Base-by-base conservation (phyloP, 1,284 basidiomycete genomes). In the Ceratobasidium sp. region DNA sequence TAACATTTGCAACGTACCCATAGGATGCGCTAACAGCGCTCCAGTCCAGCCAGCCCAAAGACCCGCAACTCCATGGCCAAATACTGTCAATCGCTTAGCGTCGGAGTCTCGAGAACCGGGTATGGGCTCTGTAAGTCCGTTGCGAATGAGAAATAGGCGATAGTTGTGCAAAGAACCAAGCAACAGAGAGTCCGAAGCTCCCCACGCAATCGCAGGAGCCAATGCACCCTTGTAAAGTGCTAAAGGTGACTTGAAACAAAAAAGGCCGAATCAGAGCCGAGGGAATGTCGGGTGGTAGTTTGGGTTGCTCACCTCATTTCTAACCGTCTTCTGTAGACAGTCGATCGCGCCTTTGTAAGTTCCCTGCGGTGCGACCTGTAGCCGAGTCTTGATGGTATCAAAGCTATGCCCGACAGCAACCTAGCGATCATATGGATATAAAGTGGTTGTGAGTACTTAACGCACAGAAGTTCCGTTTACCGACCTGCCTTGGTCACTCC, bases 141-240 rank as follows among this genome's bases (percentile, higher is more conserved):
- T 78, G 82, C 58, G 41, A 16, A 87, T 81, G 58, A 92, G 83
- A 73, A 88, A 86, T 1, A 91, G 82, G 9, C 90, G 87, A 78
- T 91, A 92, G 78, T 91, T 90, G 80, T 91, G 89, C 57, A 94
- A 81, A 3, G 89, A 91, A 2, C 92, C 92, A 63, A 94, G 82
- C 7, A 94, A 83, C 9, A 93, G 82, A 16, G 90, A 89, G 78
- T 94, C 92, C 52, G 91, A 90, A 47, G 89, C 84, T 8, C 89
- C 88, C 92, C 91, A 93, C 1, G 91, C 91, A 2, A 93, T 82
- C 21, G 90, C 90, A 1, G 91, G 92, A 5, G 91, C 90, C 0
- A 89, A 88, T 9, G 88, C 89, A 16, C 90, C 90, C 82, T 91
- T 90, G 82, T 91, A 91, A 26, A 91, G 81, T 6, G 88, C 89